Evolutionary conservation across 306 rosid species (phyloP).

Genomic region (Dryas drummondii): DNA sequence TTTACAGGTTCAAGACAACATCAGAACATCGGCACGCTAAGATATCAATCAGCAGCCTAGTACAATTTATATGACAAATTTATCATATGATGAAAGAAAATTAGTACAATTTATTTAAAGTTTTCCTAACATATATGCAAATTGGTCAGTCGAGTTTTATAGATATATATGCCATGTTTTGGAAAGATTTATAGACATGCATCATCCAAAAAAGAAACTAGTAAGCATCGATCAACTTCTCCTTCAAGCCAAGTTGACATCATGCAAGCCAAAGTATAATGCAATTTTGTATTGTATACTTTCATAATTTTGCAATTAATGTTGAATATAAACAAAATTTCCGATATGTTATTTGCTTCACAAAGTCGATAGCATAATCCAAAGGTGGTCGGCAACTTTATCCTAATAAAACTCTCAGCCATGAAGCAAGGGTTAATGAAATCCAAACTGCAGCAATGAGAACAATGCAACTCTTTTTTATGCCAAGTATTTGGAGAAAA

Average conservation of each 20-base stretch:
- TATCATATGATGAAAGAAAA: background rate
- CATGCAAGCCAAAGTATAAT: background rate
- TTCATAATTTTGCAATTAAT: background rate
- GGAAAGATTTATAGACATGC: too few relatives aligned
- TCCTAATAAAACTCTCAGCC: background rate
- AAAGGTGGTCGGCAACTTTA: background rate
- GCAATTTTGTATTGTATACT: background rate
- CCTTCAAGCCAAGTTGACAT: background rate
- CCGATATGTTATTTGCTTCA: background rate
- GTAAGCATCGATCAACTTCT: background rate
- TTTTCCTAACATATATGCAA: too few relatives aligned
- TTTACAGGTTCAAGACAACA: background rate
- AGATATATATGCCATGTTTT: too few relatives aligned
- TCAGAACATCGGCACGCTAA: background rate
- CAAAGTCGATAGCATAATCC: background rate
- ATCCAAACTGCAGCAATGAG: constrained; percentile 2
- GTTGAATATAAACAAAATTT: background rate
- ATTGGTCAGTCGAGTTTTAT: too few relatives aligned
- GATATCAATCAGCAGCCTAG: background rate
- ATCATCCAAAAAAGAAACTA: too few relatives aligned
- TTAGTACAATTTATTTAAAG: background rate
- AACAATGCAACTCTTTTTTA: constrained; percentile 6
- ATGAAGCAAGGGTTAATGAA: background rate
- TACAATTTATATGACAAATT: background rate
- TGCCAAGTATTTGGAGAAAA: background rate